Percentiles rank a stretch among this genome's conserved stretches.
Evolutionary conservation across 148 eudicot species (phyloP).

Genomic region (Dysphania ambrosioides): DNA sequence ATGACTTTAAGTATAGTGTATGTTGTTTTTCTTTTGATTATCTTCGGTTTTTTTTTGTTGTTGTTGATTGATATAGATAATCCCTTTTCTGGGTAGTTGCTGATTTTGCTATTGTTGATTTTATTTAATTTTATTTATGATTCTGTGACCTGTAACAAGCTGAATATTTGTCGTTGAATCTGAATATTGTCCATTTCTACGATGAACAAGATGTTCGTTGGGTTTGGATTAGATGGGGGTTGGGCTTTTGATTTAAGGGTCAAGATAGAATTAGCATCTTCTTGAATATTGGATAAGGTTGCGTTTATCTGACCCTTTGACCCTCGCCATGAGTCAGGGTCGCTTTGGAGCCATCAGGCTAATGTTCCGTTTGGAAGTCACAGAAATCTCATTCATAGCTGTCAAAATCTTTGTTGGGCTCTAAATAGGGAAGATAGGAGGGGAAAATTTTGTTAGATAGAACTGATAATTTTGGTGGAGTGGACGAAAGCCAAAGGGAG

Average conservation of each 20-base stretch:
- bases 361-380: no score
- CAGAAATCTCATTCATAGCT: no score
- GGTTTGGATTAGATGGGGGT: neutral
- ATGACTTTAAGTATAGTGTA: neutral
- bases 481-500: neutral
- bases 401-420: neutral
- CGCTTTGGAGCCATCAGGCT: neutral
- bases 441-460: neutral
- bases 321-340: neutral
- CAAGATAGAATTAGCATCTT: neutral
- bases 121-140: neutral
- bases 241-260: neutral
- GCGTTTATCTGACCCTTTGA: neutral
- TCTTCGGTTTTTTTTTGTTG: no score
- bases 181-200: neutral
- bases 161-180: neutral
- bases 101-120: neutral
- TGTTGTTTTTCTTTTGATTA: neutral
- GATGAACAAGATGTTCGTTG: neutral
- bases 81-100: neutral
- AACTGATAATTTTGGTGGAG: neutral
- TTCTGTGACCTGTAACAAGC: neutral
- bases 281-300: neutral
- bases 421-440: neutral
- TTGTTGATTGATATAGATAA: neutral